phyloP scores from a whole-genome alignment of 164 flowering plant species.

The Macadamia integrifolia region DNA sequence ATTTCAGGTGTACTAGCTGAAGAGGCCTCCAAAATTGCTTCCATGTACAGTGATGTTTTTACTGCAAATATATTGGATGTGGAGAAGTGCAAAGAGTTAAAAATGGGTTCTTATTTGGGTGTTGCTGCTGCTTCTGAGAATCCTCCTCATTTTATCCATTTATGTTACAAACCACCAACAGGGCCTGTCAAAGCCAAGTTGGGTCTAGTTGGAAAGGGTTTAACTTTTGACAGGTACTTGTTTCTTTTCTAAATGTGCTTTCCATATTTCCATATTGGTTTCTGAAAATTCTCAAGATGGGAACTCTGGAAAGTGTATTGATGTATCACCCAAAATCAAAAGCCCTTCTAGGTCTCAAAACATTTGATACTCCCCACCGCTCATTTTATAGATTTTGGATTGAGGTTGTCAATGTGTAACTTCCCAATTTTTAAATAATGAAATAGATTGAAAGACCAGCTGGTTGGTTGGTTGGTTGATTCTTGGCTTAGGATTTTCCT shows the following conservation, averaged over 20 bases:
- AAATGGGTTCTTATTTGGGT: conserved; percentile 61
- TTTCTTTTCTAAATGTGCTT: not conserved
- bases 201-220: conserved; percentile 71
- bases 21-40: conserved; percentile 65
- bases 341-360: too few relatives aligned
- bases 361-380: not conserved
- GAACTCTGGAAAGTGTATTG: not conserved
- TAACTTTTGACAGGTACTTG: conserved; percentile 43
- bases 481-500: not conserved
- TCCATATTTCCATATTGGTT: not conserved
- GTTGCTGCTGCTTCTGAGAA: conserved; percentile 82
- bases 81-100: conserved; percentile 64
- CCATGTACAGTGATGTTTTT: conserved; percentile 47
- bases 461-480: not conserved
- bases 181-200: conserved; percentile 54
- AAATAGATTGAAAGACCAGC: not conserved
- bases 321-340: not conserved
- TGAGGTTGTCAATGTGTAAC: too few relatives aligned
- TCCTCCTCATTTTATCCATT: conserved; percentile 66
- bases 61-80: conserved; percentile 52
- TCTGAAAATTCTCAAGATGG: not conserved
- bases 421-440: too few relatives aligned
- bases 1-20: conserved; percentile 52
- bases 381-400: not conserved
- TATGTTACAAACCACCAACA: conserved; percentile 54